Percentiles rank a stretch among this genome's conserved stretches.
Conservation (phyloP, 805 yeast genomes). For the Metschnikowia gelsemii region DNA sequence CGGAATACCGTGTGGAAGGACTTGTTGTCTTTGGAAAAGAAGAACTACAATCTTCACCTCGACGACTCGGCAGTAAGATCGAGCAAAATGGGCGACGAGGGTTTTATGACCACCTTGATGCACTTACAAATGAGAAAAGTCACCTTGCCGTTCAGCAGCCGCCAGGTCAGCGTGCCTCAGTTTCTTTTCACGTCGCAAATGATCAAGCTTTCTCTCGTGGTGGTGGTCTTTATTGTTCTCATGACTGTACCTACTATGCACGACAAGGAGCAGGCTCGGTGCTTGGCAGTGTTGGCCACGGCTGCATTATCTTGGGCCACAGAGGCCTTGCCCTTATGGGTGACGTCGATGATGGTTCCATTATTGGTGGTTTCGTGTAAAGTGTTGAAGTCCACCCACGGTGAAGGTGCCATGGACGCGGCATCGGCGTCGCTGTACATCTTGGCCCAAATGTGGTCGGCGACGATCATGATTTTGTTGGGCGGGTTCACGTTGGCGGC, state of each 20-base stretch:
- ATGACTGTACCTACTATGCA: conserved; percentile 33
- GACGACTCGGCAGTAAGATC: conserved; percentile 20
- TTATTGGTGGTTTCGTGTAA: conserved; percentile 70
- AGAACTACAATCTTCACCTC: conserved; percentile 20
- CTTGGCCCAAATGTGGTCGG: conserved; percentile 90
- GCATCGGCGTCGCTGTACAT: conserved; percentile 75
- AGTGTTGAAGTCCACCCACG: conserved; percentile 55
- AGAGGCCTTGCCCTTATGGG: conserved; percentile 88
- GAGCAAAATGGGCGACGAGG: conserved; percentile 23
- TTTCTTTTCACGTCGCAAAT: conserved; percentile 45
- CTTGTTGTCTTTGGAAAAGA: conserved; percentile 66
- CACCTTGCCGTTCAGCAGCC: conserved; percentile 24
- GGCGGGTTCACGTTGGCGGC: conserved; percentile 97
- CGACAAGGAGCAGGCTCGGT: conserved; percentile 35
- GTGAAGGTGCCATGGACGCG: conserved; percentile 53
- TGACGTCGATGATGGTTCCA: conserved; percentile 83
- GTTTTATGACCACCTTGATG: conserved; percentile 13
- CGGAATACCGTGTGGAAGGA: conserved; percentile 98
- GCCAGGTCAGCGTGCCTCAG: conserved; percentile 41
- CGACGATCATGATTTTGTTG: conserved; percentile 81
- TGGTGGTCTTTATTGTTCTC: conserved; percentile 44
- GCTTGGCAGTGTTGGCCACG: conserved; percentile 79
- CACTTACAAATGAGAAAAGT: conserved; percentile 31
- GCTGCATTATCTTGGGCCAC: conserved; percentile 94
- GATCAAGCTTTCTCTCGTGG: conserved; percentile 47